phyloP scores from a whole-genome alignment of 495 filamentous ascomycete genomes.

The Polyplosphaeria fusca region DNA sequence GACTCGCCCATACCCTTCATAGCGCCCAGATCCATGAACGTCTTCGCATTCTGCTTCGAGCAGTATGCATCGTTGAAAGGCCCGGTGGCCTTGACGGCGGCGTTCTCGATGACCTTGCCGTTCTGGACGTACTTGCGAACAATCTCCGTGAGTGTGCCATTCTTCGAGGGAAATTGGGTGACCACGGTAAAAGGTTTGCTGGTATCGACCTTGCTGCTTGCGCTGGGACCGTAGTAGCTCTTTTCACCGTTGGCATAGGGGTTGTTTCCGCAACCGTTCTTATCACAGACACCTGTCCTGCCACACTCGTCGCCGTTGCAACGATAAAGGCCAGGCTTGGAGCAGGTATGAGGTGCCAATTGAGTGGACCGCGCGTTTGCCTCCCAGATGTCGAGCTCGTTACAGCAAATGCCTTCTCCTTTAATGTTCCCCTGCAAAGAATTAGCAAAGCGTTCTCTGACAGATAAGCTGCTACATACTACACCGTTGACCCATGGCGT shows the following conservation, averaged over 20 bases:
- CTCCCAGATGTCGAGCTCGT: slow-evolving; percentile 73
- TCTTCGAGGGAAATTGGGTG: slow-evolving; percentile 64
- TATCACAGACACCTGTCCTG: slow-evolving; percentile 61
- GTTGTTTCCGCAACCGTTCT: slow-evolving; percentile 80
- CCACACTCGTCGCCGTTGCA: slow-evolving; percentile 59
- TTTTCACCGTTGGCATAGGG: slow-evolving; percentile 62
- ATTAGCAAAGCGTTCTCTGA: not conserved
- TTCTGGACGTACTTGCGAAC: slow-evolving; percentile 70
- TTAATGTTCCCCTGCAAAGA: slow-evolving; percentile 70
- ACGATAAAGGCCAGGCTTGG: slow-evolving; percentile 51
- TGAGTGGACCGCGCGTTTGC: slow-evolving; percentile 60
- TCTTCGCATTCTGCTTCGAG: slow-evolving; percentile 8
- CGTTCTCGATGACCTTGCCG: slow-evolving; percentile 55
- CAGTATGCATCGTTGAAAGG: slow-evolving; percentile 33
- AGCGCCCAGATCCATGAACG: slow-evolving; percentile 30
- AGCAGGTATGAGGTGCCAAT: slow-evolving; percentile 64
- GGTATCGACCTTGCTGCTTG: slow-evolving; percentile 57
- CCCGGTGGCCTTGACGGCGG: slow-evolving; percentile 25
- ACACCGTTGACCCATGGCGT: slow-evolving; percentile 54
- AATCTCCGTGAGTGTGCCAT: slow-evolving; percentile 60
- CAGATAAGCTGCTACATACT: slow-evolving; percentile 36
- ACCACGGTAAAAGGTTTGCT: slow-evolving; percentile 62
- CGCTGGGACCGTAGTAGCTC: slow-evolving; percentile 59
- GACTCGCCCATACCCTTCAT: slow-evolving; percentile 38
- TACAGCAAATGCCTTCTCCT: slow-evolving; percentile 68